Conservation (phyloP, 2,329 filamentous ascomycete genomes). For the Lojkania enalia region DNA sequence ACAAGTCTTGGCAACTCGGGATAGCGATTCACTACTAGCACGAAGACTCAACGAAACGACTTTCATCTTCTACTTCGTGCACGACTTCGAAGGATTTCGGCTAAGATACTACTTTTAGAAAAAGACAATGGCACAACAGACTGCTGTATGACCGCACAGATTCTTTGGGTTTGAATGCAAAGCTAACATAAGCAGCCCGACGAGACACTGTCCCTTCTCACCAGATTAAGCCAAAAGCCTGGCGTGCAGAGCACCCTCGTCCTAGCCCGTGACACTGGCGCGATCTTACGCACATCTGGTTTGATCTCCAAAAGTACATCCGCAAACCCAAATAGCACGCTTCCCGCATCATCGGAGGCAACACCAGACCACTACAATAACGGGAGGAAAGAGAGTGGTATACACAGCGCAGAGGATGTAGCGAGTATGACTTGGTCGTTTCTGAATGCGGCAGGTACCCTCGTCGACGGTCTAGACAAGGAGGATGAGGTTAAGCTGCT, state of each 20-base stretch:
- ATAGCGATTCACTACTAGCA: no score
- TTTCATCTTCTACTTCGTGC: no score
- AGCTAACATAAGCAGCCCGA: slow-evolving; percentile 43
- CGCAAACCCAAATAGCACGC: slow-evolving; percentile 47
- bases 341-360: slow-evolving; percentile 39
- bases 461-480: slow-evolving; percentile 73
- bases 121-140: no score
- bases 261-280: slow-evolving; percentile 70
- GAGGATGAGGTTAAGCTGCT: slow-evolving; percentile 80
- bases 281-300: slow-evolving; percentile 75
- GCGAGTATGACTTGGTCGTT: slow-evolving; percentile 77
- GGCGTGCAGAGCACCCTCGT: slow-evolving; percentile 79
- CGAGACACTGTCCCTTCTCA: slow-evolving; percentile 67
- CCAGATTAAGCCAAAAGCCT: slow-evolving; percentile 73
- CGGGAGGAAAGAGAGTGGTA: slow-evolving; percentile 48
- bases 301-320: slow-evolving; percentile 64
- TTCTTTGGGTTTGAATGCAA: no score
- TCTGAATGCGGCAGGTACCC: slow-evolving; percentile 66
- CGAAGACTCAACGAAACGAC: no score
- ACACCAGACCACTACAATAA: slow-evolving; percentile 36
- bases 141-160: slow-evolving; percentile 29
- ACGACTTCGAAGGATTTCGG: no score
- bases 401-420: slow-evolving; percentile 70
- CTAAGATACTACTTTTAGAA: no score
- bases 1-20: no score